Percentiles rank a stretch among this genome's conserved stretches.
Evolutionary conservation across 345 rosid species (phyloP).

Genomic region (Geranium brycei): DNA sequence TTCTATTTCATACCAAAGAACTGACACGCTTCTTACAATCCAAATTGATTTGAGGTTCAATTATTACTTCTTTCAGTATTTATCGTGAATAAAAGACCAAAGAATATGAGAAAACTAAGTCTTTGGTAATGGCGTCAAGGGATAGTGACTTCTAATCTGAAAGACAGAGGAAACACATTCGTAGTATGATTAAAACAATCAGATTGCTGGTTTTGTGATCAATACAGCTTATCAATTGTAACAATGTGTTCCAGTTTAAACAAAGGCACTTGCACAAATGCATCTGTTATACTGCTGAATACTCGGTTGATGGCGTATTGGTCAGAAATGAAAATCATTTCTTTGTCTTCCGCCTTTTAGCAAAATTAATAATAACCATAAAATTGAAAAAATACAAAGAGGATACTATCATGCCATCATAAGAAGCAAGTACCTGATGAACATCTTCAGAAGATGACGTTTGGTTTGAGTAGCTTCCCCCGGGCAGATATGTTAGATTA

Average conservation of each 20-base stretch:
- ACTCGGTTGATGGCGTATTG: background rate
- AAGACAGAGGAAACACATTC: background rate
- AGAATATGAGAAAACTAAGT: background rate
- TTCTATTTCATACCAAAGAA: too few relatives aligned
- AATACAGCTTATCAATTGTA: background rate
- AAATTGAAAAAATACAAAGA: background rate
- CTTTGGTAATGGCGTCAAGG: background rate
- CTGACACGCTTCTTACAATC: too few relatives aligned
- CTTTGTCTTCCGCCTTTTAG: background rate
- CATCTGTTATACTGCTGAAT: background rate
- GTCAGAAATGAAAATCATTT: background rate
- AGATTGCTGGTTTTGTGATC: background rate
- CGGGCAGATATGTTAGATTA: constrained; percentile 11
- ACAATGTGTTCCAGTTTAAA: background rate
- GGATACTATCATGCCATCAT: constrained; percentile 1
- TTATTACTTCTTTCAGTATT: too few relatives aligned
- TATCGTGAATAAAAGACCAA: background rate
- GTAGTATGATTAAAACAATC: background rate
- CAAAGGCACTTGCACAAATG: background rate
- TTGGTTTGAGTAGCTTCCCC: constrained; percentile 16
- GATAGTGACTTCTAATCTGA: background rate
- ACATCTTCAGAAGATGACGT: constrained; percentile 14
- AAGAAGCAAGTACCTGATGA: constrained; percentile 23
- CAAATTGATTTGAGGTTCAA: too few relatives aligned
- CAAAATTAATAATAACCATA: background rate